Evolutionary conservation across 106 monocot species (phyloP).

Genomic region (Apostasia ramifera): DNA sequence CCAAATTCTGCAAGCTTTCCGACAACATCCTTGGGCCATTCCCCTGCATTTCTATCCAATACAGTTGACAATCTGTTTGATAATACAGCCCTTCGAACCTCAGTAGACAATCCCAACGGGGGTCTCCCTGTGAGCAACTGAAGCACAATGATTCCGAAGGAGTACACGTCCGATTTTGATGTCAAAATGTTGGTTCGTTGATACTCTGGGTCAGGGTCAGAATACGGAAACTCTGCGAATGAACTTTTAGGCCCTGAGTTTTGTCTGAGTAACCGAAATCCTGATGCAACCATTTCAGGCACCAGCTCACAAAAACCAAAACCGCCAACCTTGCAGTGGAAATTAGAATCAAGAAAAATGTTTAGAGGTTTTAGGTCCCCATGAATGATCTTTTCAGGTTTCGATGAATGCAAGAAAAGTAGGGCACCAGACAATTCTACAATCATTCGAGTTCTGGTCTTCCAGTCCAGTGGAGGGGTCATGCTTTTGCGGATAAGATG

Average conservation of each 20-base stretch:
- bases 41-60: conserved; percentile 60
- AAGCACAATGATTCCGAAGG: conserved; percentile 68
- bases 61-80: conserved; percentile 30
- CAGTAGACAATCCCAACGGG: conserved; percentile 33
- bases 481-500: conserved; percentile 24
- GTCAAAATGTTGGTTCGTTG: conserved; percentile 26
- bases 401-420: conserved; percentile 63
- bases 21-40: conserved; percentile 56
- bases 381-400: conserved; percentile 62
- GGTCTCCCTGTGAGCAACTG: conserved; percentile 66
- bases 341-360: conserved; percentile 52
- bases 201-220: conserved; percentile 59
- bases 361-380: conserved; percentile 72
- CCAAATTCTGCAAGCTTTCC: conserved; percentile 65
- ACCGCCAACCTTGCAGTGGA: conserved; percentile 54
- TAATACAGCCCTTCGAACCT: conserved; percentile 38
- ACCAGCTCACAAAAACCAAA: conserved; percentile 42
- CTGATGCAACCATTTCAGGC: conserved; percentile 14
- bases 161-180: conserved; percentile 60
- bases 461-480: conserved; percentile 38
- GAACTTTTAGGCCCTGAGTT: conserved; percentile 12
- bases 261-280: conserved; percentile 18
- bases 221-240: conserved; percentile 33
- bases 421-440: conserved; percentile 58
- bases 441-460: conserved; percentile 31